Evolutionary conservation across 2,329 filamentous ascomycete species (phyloP).

Genomic region (Aureobasidium namibiae): DNA sequence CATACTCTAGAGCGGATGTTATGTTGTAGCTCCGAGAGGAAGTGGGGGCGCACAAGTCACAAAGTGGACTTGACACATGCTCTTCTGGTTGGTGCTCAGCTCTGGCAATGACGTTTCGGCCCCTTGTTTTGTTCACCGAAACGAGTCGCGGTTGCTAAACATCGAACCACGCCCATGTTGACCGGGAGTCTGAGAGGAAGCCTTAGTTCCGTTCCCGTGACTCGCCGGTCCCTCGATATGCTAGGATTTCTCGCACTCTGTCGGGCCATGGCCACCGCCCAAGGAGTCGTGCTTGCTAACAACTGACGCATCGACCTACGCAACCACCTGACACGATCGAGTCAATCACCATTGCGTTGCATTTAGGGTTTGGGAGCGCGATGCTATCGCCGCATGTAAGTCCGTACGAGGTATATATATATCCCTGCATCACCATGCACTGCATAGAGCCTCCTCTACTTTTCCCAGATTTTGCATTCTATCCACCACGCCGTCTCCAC

Average conservation of each 20-base stretch:
- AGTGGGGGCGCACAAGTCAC: neutral
- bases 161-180: neutral
- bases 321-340: constrained; percentile 10
- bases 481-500: neutral
- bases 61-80: neutral
- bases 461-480: neutral
- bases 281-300: neutral
- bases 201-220: neutral
- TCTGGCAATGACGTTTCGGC: neutral
- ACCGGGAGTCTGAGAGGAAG: neutral
- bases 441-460: neutral
- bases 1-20: too few relatives aligned
- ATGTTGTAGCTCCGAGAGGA: neutral
- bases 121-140: neutral
- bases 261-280: neutral
- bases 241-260: neutral
- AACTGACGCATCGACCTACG: constrained; percentile 1
- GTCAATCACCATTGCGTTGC: constrained; percentile 3
- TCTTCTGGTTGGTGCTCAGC: neutral
- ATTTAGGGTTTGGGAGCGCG: neutral
- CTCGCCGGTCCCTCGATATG: neutral
- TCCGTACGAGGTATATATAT: constrained; percentile 8
- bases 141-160: neutral
- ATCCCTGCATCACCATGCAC: neutral
- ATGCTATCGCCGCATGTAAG: constrained; percentile 4